Conservation (phyloP, 2,329 filamentous ascomycete species). For the Paecilomyces sp. region DNA sequence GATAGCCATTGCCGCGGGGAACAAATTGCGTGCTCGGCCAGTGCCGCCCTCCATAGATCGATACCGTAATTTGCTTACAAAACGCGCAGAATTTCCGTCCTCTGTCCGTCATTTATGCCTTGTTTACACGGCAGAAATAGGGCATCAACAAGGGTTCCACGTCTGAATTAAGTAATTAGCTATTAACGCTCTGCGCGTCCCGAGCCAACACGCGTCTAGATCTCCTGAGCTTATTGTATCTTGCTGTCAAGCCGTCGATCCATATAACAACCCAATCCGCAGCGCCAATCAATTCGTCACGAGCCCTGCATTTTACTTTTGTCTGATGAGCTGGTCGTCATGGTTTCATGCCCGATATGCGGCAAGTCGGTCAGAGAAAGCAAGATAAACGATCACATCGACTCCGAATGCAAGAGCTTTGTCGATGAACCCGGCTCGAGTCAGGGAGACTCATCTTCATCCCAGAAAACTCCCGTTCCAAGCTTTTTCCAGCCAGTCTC, state of each 20-base stretch:
- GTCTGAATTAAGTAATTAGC: neutral
- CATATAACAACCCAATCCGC: neutral
- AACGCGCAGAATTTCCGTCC: neutral
- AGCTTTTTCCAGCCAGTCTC: slow-evolving; percentile 52
- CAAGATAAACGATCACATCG: slow-evolving; percentile 85
- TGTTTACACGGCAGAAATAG: neutral
- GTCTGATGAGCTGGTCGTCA: neutral
- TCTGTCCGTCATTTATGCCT: neutral
- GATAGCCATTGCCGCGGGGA: neutral
- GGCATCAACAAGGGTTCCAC: neutral
- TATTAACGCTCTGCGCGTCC: neutral
- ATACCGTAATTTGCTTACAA: too few relatives aligned
- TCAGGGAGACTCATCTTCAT: slow-evolving; percentile 35
- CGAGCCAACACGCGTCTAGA: neutral
- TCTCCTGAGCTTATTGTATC: neutral
- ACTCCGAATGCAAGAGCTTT: slow-evolving; percentile 68
- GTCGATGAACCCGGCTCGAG: slow-evolving; percentile 44
- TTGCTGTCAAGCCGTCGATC: neutral
- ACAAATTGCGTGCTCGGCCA: neutral
- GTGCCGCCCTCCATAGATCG: neutral
- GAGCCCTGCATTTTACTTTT: neutral
- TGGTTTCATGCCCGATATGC: slow-evolving; percentile 72
- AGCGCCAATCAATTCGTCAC: neutral
- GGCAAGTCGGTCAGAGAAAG: slow-evolving; percentile 60
- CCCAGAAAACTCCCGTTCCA: slow-evolving; percentile 36